phyloP scores from a whole-genome alignment of 805 yeast species.

The Wickerhamomyces chambardii region DNA sequence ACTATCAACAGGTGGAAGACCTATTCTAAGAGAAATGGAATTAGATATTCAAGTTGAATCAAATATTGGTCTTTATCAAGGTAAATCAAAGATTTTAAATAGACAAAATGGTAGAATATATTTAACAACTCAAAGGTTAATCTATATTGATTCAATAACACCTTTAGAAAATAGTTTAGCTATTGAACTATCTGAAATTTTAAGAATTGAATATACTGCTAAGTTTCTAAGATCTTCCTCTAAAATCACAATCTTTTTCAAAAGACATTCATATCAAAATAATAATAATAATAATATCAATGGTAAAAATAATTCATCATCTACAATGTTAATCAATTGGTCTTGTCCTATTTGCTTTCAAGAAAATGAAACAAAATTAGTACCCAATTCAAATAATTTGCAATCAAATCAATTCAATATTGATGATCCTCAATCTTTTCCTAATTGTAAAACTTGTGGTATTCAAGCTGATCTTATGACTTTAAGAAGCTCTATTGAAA shows the following conservation, averaged over 20 bases:
- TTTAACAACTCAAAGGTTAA: constrained; percentile 63
- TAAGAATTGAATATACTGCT: constrained; percentile 27
- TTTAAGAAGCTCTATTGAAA: too few relatives aligned
- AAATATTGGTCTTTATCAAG: constrained; percentile 72
- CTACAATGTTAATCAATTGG: too few relatives aligned
- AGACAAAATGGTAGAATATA: constrained; percentile 74
- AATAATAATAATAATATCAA: too few relatives aligned
- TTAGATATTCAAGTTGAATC: constrained; percentile 42
- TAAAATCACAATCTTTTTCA: constrained; percentile 45
- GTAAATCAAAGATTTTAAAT: constrained; percentile 49
- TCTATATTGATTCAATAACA: constrained; percentile 52
- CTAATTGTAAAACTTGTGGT: constrained; percentile 57
- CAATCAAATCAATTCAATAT: constrained; percentile 1
- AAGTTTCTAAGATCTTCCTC: constrained; percentile 79
- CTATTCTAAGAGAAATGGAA: constrained; percentile 34
- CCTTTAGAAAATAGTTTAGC: constrained; percentile 36
- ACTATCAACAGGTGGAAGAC: constrained; percentile 27
- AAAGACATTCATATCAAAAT: too few relatives aligned
- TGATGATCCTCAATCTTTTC: constrained; percentile 20
- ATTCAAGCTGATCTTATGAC: constrained; percentile 36
- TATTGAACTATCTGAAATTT: constrained; percentile 34
- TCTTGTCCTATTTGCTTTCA: too few relatives aligned
- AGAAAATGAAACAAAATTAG: too few relatives aligned
- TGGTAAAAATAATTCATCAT: too few relatives aligned
- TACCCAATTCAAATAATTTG: too few relatives aligned